phyloP scores from a whole-genome alignment of 2,329 filamentous ascomycete species.

The Dactylonectria estremocensis region DNA sequence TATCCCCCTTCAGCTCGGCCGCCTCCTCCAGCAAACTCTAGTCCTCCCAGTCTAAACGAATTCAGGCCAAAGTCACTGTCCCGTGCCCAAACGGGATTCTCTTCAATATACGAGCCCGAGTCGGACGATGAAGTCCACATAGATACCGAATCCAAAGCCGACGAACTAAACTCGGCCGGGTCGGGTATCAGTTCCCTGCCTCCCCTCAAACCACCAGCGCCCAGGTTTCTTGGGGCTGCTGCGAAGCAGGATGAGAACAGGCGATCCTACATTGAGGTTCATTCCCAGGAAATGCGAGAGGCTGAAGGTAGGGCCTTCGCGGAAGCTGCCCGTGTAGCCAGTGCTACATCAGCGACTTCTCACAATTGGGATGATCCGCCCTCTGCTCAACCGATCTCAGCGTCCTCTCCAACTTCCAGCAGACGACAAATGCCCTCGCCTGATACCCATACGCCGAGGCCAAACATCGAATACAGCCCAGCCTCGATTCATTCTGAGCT shows the following conservation, averaged over 20 bases:
- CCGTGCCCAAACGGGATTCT: slow-evolving; percentile 46
- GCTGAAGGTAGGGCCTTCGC: slow-evolving; percentile 73
- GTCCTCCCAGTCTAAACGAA: slow-evolving; percentile 52
- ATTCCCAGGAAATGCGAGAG: slow-evolving; percentile 72
- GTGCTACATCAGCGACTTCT: slow-evolving; percentile 52
- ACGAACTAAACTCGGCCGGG: slow-evolving; percentile 38
- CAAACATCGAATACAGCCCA: slow-evolving; percentile 59
- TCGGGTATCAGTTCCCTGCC: slow-evolving; percentile 47
- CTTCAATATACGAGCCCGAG: slow-evolving; percentile 45
- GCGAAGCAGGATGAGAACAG: slow-evolving; percentile 66
- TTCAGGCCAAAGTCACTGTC: slow-evolving; percentile 68
- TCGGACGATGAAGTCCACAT: slow-evolving; percentile 38
- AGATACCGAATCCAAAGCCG: slow-evolving; percentile 32
- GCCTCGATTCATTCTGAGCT: slow-evolving; percentile 54
- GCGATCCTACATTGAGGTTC: slow-evolving; percentile 71
- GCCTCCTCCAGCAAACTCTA: slow-evolving; percentile 30
- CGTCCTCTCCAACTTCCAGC: slow-evolving; percentile 45
- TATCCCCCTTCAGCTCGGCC: slow-evolving; percentile 29
- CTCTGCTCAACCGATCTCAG: slow-evolving; percentile 42
- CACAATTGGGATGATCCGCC: slow-evolving; percentile 53
- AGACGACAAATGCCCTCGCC: slow-evolving; percentile 48
- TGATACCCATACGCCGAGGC: slow-evolving; percentile 44
- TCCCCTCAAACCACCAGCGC: slow-evolving; percentile 53
- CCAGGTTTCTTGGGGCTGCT: slow-evolving; percentile 61
- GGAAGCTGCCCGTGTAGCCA: slow-evolving; percentile 60